Conservation (phyloP, 2,329 filamentous ascomycete species). For the Botrytis squamosa region DNA sequence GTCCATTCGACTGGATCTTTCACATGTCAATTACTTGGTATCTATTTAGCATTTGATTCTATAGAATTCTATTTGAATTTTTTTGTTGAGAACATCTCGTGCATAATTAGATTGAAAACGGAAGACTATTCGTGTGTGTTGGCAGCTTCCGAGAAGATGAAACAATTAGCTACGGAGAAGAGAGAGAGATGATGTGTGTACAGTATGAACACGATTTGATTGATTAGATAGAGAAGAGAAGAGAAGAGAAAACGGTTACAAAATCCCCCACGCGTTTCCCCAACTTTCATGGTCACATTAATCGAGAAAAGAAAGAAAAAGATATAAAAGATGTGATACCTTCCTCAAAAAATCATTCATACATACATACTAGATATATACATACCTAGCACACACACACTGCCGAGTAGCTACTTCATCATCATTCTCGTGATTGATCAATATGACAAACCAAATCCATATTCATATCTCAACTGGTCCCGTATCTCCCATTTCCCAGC, state of each 20-base stretch:
- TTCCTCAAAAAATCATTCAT: not conserved
- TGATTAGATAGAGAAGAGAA: not conserved
- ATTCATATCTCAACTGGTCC: not conserved
- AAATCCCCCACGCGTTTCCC: not conserved
- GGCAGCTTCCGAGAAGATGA: not conserved
- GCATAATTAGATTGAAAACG: not conserved
- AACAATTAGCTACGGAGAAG: not conserved
- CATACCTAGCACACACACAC: not conserved
- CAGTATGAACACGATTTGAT: not conserved
- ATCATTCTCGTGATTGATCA: not conserved
- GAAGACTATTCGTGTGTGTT: not conserved
- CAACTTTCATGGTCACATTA: not conserved
- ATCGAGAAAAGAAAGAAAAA: not conserved
- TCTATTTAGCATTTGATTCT: not conserved
- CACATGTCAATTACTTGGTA: not conserved
- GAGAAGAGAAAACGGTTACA: not conserved
- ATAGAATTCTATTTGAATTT: conserved; percentile 5
- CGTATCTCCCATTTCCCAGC: not conserved
- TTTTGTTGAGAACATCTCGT: not conserved
- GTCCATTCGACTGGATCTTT: not conserved
- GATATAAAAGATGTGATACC: not conserved
- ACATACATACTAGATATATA: not conserved
- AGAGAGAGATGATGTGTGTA: no score
- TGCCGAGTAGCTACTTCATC: not conserved
- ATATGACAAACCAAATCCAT: not conserved